phyloP scores from a whole-genome alignment of 208 protist genomes.

The Sergeia podlipaevii region DNA sequence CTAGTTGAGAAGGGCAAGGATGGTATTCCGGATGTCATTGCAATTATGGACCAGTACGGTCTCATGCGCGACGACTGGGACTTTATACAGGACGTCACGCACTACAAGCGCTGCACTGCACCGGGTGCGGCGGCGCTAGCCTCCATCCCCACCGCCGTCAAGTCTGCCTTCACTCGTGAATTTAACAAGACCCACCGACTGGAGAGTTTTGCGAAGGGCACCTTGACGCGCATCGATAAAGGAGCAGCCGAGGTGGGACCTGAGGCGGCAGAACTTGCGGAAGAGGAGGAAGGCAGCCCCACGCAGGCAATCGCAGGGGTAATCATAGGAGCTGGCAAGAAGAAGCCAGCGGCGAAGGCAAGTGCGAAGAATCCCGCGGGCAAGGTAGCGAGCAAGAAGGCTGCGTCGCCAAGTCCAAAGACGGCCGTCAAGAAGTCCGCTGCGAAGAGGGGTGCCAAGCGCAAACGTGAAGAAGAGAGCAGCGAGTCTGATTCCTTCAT shows the following conservation, averaged over 20 bases:
- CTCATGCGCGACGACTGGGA: constrained; percentile 91
- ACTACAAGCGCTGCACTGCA: constrained; percentile 70
- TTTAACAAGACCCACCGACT: constrained; percentile 86
- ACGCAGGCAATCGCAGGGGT: constrained; percentile 7
- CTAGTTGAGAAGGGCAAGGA: constrained; percentile 59
- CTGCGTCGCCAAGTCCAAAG: neutral
- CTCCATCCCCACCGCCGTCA: constrained; percentile 68
- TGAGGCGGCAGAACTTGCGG: neutral
- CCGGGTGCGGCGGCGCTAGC: constrained; percentile 6
- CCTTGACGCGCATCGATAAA: constrained; percentile 29
- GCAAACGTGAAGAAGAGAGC: constrained; percentile 6
- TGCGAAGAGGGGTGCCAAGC: constrained; percentile 18
- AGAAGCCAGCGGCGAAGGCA: neutral
- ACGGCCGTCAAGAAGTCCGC: constrained; percentile 12
- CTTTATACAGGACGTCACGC: constrained; percentile 61
- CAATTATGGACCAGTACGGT: constrained; percentile 83
- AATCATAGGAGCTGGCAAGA: neutral
- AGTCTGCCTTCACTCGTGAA: constrained; percentile 86
- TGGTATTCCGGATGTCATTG: constrained; percentile 66
- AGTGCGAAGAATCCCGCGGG: neutral
- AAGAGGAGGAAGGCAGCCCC: constrained; percentile 8
- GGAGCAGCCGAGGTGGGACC: neutral
- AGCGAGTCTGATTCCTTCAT: constrained; percentile 12
- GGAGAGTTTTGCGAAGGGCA: constrained; percentile 62
- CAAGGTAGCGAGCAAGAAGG: constrained; percentile 5